These are phyloP conservation scores for Mucor velutinosus DNA, from an alignment of 371 early-diverging fungal genomes.

Conservation along the genomic window DNA sequence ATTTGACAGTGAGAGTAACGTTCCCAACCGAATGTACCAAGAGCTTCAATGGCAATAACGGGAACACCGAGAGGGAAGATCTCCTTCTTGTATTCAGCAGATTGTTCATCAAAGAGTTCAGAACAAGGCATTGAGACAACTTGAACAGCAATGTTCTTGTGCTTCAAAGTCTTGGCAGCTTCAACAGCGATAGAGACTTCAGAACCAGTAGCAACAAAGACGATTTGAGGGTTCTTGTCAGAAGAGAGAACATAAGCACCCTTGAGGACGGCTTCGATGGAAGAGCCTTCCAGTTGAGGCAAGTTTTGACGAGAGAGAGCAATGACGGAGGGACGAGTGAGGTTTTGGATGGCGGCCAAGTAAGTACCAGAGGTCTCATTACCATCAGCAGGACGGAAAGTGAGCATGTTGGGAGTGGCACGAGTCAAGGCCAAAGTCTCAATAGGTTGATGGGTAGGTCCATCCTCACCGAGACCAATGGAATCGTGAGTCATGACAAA, in stretches of 20 bases:
- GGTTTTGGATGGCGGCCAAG: slow-evolving; percentile 72
- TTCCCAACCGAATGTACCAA: slow-evolving; percentile 92
- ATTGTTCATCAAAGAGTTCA: slow-evolving; percentile 94
- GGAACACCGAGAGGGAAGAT: slow-evolving; percentile 86
- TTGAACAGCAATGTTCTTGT: slow-evolving; percentile 64
- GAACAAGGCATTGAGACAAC: slow-evolving; percentile 98
- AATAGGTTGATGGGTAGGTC: slow-evolving; percentile 99
- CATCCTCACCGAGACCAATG: slow-evolving; percentile 99
- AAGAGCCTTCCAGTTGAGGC: slow-evolving; percentile 87
- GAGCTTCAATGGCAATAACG: slow-evolving; percentile 91
- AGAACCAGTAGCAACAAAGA: slow-evolving; percentile 93
- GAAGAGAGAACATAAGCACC: slow-evolving; percentile 83
- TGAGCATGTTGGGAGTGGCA: slow-evolving; percentile 93
- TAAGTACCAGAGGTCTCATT: slow-evolving; percentile 95
- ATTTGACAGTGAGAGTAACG: slow-evolving; percentile 90
- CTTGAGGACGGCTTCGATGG: slow-evolving; percentile 72
- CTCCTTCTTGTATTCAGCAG: slow-evolving; percentile 77
- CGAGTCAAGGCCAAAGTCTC: slow-evolving; percentile 94
- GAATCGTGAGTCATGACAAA: slow-evolving; percentile 99
- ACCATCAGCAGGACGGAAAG: slow-evolving; percentile 96
- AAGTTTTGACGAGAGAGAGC: slow-evolving; percentile 95
- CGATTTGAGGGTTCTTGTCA: slow-evolving; percentile 57
- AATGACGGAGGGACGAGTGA: slow-evolving; percentile 82
- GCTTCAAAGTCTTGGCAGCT: slow-evolving; percentile 72
- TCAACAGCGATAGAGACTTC: slow-evolving; percentile 91